A percentile compares a stretch with the other conserved stretches of the same genome.
Conservation (phyloP, 192 early-diverging fungal genomes). For the Linderina pennispora region DNA sequence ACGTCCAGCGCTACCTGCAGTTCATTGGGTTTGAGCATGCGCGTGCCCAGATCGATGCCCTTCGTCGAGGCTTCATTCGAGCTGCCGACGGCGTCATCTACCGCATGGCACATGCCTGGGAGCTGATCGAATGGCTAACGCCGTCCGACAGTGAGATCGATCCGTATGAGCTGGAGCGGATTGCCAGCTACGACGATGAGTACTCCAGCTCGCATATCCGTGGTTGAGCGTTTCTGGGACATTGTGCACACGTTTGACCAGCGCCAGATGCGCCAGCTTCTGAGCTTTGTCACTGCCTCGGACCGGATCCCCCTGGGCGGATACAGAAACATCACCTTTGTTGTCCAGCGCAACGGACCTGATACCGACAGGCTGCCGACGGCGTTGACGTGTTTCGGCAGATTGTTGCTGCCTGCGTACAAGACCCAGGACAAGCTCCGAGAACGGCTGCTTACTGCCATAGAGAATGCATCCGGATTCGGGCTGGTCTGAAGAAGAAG, state of each 20-base stretch:
- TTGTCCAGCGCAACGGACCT: conserved; percentile 92
- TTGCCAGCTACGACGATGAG: conserved; percentile 80
- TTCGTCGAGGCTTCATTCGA: conserved; percentile 68
- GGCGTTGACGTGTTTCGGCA: conserved; percentile 86
- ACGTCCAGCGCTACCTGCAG: conserved; percentile 64
- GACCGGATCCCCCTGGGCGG: conserved; percentile 87
- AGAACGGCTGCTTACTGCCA: conserved; percentile 72
- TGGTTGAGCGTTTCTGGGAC: conserved; percentile 77
- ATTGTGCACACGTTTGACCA: conserved; percentile 61
- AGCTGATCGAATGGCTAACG: conserved; percentile 64
- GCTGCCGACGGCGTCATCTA: conserved; percentile 45
- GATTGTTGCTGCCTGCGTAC: conserved; percentile 86
- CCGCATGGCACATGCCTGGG: conserved; percentile 50
- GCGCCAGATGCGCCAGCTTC: conserved; percentile 62
- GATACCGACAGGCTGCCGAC: conserved; percentile 83
- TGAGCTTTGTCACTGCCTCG: conserved; percentile 87
- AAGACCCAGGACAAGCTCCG: conserved; percentile 61
- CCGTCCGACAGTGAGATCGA: conserved; percentile 47
- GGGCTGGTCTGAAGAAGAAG: conserved; percentile 82
- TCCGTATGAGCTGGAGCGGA: conserved; percentile 62
- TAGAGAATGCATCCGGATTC: conserved; percentile 91
- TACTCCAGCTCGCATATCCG: conserved; percentile 58
- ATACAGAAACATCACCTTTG: conserved; percentile 74
- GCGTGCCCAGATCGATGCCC: conserved; percentile 59
- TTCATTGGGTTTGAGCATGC: conserved; percentile 62